Base-by-base conservation (phyloP, 495 filamentous ascomycete genomes). In the Aspergillus baeticus region DNA sequence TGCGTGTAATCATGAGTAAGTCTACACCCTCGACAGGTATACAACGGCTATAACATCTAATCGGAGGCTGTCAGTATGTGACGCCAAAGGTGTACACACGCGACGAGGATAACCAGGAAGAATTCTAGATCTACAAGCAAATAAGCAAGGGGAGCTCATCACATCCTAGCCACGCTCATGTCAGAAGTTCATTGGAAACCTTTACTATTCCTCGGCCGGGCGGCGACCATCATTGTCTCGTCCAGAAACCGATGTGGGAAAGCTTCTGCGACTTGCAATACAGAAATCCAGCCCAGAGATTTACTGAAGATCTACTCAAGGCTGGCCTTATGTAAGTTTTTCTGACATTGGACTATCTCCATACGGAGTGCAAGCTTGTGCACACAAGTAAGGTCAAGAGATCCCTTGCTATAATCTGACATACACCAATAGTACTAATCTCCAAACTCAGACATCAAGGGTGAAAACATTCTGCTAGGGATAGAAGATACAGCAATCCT, bases 321-420 rank as follows among this genome's bases (percentile, higher is more conserved):
- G 14, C 54, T 62, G 57, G 59, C 63, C 55, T 69, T 65, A 55
- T 49, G 55, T 52, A 76, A 57, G 42, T 73, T 58, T 29, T 74
- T 67, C 42, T 68, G 76, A 23, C 74, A 42, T 67, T 77, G 26
- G 70, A 78, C 42, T 78, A 76, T 48, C 62, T 78, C 35, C 73
- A 76, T 51, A 72, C 70, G 4, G 68, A 76, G 55, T 75, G 75
- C 61, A 80, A 79, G 59, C 72, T 82, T 51, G 73, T 81, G 37
- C 72, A 76, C 23, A 78, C 74, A 36, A 68, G 63, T 66, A 66
- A 42, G 41, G 8, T 29, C 4, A 29, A 29, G 53, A 15, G 42
- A 46, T 29, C n/a, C n/a, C n/a, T n/a, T n/a, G 29, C 23, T 51
- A 13, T 35, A 10, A 17, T 50, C 26, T 29, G 4, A 29, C 3